These are phyloP conservation scores for Scheffersomyces stipitis DNA, from an alignment of 805 yeast genomes.

Conservation along the genomic window DNA sequence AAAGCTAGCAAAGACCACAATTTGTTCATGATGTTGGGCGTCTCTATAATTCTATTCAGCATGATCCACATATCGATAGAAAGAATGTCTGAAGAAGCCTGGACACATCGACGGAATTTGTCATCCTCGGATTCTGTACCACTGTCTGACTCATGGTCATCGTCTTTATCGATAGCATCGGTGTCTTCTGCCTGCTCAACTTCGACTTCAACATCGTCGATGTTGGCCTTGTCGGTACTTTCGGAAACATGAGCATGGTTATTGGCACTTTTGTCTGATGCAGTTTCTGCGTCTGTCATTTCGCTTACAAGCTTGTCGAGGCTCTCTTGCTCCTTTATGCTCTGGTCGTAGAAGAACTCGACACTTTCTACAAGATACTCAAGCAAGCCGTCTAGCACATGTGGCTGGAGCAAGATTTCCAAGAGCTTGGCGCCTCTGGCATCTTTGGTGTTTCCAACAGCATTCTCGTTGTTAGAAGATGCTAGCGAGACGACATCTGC, in stretches of 20 bases:
- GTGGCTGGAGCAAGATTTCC: conserved; percentile 78
- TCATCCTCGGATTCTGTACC: conserved; percentile 32
- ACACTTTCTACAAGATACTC: conserved; percentile 59
- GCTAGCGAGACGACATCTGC: conserved; percentile 34
- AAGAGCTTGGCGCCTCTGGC: conserved; percentile 55
- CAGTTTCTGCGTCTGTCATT: conserved; percentile 4
- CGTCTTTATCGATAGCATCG: conserved; percentile 7
- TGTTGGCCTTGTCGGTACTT: conserved; percentile 1
- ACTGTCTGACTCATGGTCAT: conserved; percentile 9
- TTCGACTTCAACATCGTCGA: conserved; percentile 4
- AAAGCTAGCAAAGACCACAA: conserved; percentile 40
- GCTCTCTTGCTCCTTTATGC: conserved; percentile 21
- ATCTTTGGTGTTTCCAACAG: conserved; percentile 25
- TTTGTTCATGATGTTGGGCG: conserved; percentile 39
- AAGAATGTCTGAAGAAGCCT: conserved; percentile 40
- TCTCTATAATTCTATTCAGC: conserved; percentile 42
- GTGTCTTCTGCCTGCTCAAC: conserved; percentile 10
- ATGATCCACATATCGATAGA: conserved; percentile 43
- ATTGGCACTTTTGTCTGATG: conserved; percentile 3
- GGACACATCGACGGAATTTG: conserved; percentile 35
- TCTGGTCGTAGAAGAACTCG: conserved; percentile 38
- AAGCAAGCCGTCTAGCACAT: conserved; percentile 65
- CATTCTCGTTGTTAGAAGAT: conserved; percentile 31
- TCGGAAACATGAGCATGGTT: neutral
- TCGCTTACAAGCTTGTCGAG: conserved; percentile 16